phyloP scores from a whole-genome alignment of 2,329 filamentous ascomycete species.

The Neonectria ditissima region DNA sequence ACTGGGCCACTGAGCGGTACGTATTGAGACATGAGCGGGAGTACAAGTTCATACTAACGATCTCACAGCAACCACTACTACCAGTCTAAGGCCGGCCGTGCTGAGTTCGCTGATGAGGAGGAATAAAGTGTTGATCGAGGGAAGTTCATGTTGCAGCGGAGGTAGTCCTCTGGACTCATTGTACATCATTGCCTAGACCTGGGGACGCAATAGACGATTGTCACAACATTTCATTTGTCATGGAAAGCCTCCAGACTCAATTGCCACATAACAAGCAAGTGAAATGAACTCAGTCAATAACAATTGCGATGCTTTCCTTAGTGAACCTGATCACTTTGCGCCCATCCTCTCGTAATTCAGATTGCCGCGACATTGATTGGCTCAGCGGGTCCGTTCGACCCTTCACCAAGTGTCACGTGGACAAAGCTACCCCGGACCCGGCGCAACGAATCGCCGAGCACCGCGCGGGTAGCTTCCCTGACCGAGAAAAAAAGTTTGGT shows the following conservation, averaged over 20 bases:
- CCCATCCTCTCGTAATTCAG: constrained; percentile 38
- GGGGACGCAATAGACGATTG: constrained; percentile 53
- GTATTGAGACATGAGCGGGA: constrained; percentile 43
- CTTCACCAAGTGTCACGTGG: constrained; percentile 31
- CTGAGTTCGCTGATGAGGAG: constrained; percentile 61
- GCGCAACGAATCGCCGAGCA: constrained; percentile 48
- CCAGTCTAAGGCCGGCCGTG: constrained; percentile 81
- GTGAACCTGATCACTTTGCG: not conserved
- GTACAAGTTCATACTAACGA: constrained; percentile 25
- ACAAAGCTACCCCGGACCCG: constrained; percentile 39
- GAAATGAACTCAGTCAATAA: constrained; percentile 25
- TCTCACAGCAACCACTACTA: constrained; percentile 78
- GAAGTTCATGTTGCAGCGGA: constrained; percentile 45
- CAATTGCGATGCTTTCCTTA: constrained; percentile 8
- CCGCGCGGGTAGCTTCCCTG: constrained; percentile 42
- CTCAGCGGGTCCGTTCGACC: not conserved
- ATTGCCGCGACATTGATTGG: constrained; percentile 41
- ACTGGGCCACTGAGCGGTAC: constrained; percentile 93
- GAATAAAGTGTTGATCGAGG: constrained; percentile 51
- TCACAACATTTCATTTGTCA: constrained; percentile 42
- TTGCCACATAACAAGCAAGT: not conserved
- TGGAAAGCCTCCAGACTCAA: not conserved
- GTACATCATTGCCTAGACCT: constrained; percentile 58
- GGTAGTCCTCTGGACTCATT: constrained; percentile 49
- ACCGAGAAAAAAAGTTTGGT: constrained; percentile 48